phyloP scores from a whole-genome alignment of 169 alveolate species.

The Perkinsus olseni region DNA sequence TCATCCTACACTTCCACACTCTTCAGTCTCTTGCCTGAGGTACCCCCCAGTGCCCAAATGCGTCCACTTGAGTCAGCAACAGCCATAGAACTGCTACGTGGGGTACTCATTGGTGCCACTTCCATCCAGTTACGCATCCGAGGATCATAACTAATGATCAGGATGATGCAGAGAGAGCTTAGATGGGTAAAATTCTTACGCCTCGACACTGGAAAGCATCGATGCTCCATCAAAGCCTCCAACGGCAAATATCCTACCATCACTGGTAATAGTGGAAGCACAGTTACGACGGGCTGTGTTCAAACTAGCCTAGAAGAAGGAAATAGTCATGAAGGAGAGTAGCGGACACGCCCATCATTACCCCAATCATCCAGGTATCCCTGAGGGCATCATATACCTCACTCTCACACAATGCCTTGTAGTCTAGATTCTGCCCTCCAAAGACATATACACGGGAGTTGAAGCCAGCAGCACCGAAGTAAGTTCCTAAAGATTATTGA shows the following conservation, averaged over 20 bases:
- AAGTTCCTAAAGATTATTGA: constrained; percentile 26
- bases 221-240: constrained; percentile 72
- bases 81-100: constrained; percentile 45
- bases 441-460: constrained; percentile 54
- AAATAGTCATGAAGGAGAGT: too few relatives aligned
- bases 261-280: constrained; percentile 48
- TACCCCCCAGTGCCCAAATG: constrained; percentile 65
- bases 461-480: constrained; percentile 60
- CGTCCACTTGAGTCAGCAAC: constrained; percentile 19
- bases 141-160: constrained; percentile 37
- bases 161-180: background rate
- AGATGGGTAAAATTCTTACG: constrained; percentile 24
- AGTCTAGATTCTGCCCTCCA: constrained; percentile 80
- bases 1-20: constrained; percentile 51
- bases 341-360: background rate
- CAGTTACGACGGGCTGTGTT: constrained; percentile 64
- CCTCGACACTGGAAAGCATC: constrained; percentile 62
- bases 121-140: constrained; percentile 70
- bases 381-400: constrained; percentile 76
- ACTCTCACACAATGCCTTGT: constrained; percentile 75
- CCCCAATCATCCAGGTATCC: constrained; percentile 60
- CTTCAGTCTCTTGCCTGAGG: constrained; percentile 68
- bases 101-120: constrained; percentile 61
- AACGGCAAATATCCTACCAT: constrained; percentile 47
- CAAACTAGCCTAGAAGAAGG: constrained; percentile 34